Base-by-base conservation (phyloP, 208 protist genomes). In the Crithidia mellificae region DNA sequence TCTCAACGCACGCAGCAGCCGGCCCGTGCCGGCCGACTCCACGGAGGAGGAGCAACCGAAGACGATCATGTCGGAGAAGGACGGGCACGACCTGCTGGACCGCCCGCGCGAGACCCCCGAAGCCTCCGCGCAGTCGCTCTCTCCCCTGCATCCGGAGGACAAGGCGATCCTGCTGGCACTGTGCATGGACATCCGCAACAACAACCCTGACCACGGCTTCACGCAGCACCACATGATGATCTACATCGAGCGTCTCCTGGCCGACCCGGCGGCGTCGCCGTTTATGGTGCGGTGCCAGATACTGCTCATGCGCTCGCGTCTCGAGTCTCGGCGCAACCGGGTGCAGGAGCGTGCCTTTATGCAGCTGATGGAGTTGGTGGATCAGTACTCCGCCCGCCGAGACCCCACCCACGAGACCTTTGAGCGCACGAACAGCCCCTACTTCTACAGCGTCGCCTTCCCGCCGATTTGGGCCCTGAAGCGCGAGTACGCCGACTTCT, bases 301-400 rank as follows among this genome's bases (percentile, higher is more conserved):
- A 19, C 78, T 97, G 20, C 82, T 96, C 32, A 46, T 94, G 27
- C 78, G 88, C n/a, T 50, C 81, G 0, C 83, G 90, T 0, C 74
- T 98, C n/a, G 92, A 98, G 78, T 19, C 49, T 19, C 66, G 74
- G 34, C 83, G 88, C 14, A 88, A 91, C 56, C 87, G 88, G 9
- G 87, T 95, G 9, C 79, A 90, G 54, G 87, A 97, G 70, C 75
- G 94, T 22, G 80, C 86, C 58, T 89, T 95, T 68, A 85, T 97
- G 83, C 94, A 98, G 64, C 58, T 97, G 25, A 91, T 88, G 54
- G 88, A 96, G 73, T 63, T 98, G 34, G 74, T 95, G 19, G 92
- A 96, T 53, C 90, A 97, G 72, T 90, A 76, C 72, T 75, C 61
- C 38, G 74, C 47, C 39, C 46, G n/a, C 20, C 80, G 88, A 36